These are phyloP conservation scores for Fomitopsis betulina DNA, from an alignment of 1,284 basidiomycete genomes.

Conservation along the genomic window DNA sequence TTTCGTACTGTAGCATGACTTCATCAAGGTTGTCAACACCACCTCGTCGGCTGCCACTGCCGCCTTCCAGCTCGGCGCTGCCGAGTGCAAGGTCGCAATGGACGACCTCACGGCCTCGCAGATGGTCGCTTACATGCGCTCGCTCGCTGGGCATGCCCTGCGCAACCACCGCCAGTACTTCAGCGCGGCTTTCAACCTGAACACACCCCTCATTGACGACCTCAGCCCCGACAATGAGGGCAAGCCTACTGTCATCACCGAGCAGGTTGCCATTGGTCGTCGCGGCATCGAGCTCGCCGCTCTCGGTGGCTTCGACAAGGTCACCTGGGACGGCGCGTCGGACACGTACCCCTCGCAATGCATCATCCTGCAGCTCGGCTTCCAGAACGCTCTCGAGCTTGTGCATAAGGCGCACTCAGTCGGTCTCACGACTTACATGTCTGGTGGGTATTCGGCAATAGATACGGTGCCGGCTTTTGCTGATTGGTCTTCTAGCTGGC, in stretches of 20 bases:
- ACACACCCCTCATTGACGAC: slow-evolving; percentile 1
- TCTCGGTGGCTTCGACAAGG: slow-evolving; percentile 3
- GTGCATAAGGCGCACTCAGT: slow-evolving; percentile 1
- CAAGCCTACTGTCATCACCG: background rate
- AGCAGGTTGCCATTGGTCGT: background rate
- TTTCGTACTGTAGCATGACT: background rate
- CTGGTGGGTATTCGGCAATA: background rate
- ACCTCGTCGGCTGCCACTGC: background rate
- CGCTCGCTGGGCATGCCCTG: background rate
- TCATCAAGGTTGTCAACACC: slow-evolving; percentile 1
- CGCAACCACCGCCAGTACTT: slow-evolving; percentile 3
- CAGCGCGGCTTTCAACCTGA: slow-evolving; percentile 1
- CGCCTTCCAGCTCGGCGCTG: slow-evolving; percentile 1
- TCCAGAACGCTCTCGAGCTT: background rate
- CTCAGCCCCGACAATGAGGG: background rate
- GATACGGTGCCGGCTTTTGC: no score
- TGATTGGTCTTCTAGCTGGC: background rate
- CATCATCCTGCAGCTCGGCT: slow-evolving; percentile 1
- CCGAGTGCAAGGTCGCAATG: slow-evolving; percentile 4
- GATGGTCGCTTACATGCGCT: slow-evolving; percentile 3
- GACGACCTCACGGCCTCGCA: slow-evolving; percentile 1
- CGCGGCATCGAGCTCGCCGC: slow-evolving; percentile 3
- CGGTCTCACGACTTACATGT: slow-evolving; percentile 2
- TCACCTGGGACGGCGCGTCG: slow-evolving; percentile 2
- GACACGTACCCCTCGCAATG: slow-evolving; percentile 1